Evolutionary conservation across 2,329 filamentous ascomycete species (phyloP).

Genomic region (Penicillium rolfsii): DNA sequence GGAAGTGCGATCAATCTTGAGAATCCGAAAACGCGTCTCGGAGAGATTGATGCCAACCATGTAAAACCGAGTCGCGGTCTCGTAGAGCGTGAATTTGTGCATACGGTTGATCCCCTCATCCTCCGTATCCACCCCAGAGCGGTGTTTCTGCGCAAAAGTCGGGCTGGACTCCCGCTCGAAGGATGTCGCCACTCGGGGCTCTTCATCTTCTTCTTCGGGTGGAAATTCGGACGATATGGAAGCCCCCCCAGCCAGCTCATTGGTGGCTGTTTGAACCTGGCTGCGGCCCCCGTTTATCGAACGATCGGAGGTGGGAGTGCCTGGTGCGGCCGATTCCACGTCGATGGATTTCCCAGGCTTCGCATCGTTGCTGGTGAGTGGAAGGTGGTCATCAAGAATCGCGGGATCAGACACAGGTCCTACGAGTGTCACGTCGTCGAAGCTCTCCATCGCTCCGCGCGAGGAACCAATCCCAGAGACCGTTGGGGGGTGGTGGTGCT

Average conservation of each 20-base stretch:
- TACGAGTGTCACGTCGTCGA: conserved; percentile 40
- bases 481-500: not conserved
- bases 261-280: conserved; percentile 21
- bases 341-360: conserved; percentile 20
- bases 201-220: conserved; percentile 49
- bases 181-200: conserved; percentile 49
- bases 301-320: conserved; percentile 21
- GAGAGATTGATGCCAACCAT: conserved; percentile 90
- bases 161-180: conserved; percentile 49
- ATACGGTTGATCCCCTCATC: conserved; percentile 63
- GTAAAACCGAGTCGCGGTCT: conserved; percentile 91
- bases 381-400: conserved; percentile 22
- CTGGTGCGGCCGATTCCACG: conserved; percentile 16
- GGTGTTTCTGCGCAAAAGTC: conserved; percentile 43
- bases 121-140: conserved; percentile 40
- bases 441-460: conserved; percentile 42
- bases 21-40: conserved; percentile 83
- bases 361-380: conserved; percentile 12
- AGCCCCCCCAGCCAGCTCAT: conserved; percentile 23
- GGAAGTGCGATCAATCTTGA: conserved; percentile 91
- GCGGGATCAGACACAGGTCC: conserved; percentile 24
- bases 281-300: conserved; percentile 10
- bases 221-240: conserved; percentile 33
- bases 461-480: not conserved
- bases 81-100: conserved; percentile 98